Evolutionary conservation across 495 filamentous ascomycete species (phyloP), one percentile per base, ranked within the genome.

Genomic region (Aspergillus wentii): DNA sequence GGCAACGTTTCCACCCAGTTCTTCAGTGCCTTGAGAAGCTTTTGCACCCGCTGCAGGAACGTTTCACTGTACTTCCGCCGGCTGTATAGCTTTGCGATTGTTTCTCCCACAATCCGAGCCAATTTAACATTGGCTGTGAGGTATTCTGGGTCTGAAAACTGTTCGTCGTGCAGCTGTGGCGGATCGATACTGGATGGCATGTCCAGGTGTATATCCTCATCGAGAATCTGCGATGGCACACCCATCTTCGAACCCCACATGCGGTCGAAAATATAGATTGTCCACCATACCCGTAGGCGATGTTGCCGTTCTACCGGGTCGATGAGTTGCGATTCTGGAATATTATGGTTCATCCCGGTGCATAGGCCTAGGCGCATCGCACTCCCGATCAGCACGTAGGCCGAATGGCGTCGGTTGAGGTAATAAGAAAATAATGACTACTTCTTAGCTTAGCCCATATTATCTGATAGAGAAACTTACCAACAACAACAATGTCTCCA

Each of bases 161-260:
- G 64, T 40, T 64, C 66, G 20, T 65, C 54, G 28, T 68, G 62
- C n/a, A 54, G 34, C 49, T 57, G 54, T 14, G 38, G 35, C 4
- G 62, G 62, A 14, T 43, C 41, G 2, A 68, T 51, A 8, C 46
- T 55, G 6, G 52, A 64, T 16, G 67, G 66, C 52, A 69, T 59
- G 38, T 68, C 65, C 22, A 71, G 54, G 29, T 71, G 63, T 29
- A 69, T 69, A 32, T 69, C 67, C 30, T 71, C 67, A 35, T 71
- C 67, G 21, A 60, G 57, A 19, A 71, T 66, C 42, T 69, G 62
- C 45, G 64, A 56, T 3, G 66, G 65, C 1, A 68, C 52, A 5
- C 67, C 67, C 59, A 69, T 66, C 28, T 65, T 69, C 8, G 65
- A 68, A 13, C 60, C 62, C 65, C 64, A 69, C 61, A 68, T 67